phyloP scores from a whole-genome alignment of 139 green algal species.

The Chlorokybus atmophyticus region DNA sequence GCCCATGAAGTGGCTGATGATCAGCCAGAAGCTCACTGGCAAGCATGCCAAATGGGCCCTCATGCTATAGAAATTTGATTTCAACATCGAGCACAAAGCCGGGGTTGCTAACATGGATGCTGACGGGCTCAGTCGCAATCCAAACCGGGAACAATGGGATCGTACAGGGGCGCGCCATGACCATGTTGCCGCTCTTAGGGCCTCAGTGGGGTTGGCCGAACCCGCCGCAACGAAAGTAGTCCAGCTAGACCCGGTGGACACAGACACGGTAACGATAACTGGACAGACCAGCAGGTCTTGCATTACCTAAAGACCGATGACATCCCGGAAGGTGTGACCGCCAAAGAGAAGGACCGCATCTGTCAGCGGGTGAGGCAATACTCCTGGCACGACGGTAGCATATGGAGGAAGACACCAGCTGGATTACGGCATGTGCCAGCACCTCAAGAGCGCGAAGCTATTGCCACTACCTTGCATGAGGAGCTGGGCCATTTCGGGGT shows the following conservation, averaged over 20 bases:
- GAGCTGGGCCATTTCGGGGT: slow-evolving; percentile 1
- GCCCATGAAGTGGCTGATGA: no score
- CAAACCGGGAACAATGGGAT: not conserved
- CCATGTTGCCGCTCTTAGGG: no score
- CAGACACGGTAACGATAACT: slow-evolving; percentile 4
- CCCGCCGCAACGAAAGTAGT: no score
- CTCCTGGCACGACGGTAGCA: not conserved
- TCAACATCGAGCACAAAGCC: no score
- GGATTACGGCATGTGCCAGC: not conserved
- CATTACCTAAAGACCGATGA: not conserved
- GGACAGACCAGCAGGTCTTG: not conserved
- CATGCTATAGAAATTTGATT: no score
- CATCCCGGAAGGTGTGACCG: no score
- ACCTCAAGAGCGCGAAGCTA: not conserved
- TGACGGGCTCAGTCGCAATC: slow-evolving; percentile 1
- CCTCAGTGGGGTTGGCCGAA: no score
- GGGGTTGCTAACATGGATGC: slow-evolving; percentile 1
- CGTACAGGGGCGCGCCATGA: no score
- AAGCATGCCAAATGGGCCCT: no score
- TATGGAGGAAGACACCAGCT: no score
- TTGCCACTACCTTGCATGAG: not conserved
- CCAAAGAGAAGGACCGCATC: not conserved
- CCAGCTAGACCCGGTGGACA: no score
- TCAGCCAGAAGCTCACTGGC: no score
- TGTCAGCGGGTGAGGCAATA: not conserved